phyloP scores from a whole-genome alignment of 176 grass and related monocot genomes.

The Bothriochloa decipiens region DNA sequence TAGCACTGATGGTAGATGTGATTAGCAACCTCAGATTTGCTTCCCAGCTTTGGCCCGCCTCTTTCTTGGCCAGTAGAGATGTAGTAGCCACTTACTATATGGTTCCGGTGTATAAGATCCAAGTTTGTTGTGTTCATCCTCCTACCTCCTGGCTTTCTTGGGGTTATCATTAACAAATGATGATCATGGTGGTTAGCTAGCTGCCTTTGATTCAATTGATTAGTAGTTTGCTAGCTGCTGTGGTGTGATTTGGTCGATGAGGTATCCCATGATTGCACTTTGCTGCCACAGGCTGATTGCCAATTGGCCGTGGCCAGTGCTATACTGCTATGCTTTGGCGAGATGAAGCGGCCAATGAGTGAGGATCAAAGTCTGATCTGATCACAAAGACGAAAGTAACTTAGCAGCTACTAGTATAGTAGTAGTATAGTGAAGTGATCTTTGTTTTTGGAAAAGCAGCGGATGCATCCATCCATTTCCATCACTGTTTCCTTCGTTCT shows the following conservation, averaged over 20 bases:
- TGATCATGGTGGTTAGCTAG: conserved; percentile 29
- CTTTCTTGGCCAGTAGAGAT: conserved; percentile 31
- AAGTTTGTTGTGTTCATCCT: conserved; percentile 37
- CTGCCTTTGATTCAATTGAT: conserved; percentile 13
- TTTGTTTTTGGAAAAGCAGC: conserved; percentile 11
- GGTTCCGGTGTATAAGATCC: conserved; percentile 42
- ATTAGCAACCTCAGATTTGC: conserved; percentile 33
- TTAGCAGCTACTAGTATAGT: conserved; percentile 17
- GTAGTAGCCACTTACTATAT: conserved; percentile 35
- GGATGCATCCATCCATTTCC: neutral
- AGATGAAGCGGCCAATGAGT: conserved; percentile 7
- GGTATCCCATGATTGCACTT: conserved; percentile 36
- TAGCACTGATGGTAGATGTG: conserved; percentile 14
- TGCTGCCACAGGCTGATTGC: neutral
- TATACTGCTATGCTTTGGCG: conserved; percentile 16
- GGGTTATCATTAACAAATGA: conserved; percentile 52
- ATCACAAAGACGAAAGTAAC: conserved; percentile 39
- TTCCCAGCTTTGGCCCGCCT: conserved; percentile 5
- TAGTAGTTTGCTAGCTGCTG: neutral
- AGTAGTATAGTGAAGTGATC: neutral
- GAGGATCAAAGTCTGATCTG: conserved; percentile 26
- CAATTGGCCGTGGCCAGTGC: neutral
- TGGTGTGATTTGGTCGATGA: conserved; percentile 34
- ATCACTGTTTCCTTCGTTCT: conserved; percentile 8
- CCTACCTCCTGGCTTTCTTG: neutral